Evolutionary conservation across 352 stramenopile genomes (phyloP), one percentile per base, ranked within the genome.

Genomic region (Phytophthora idaei): DNA sequence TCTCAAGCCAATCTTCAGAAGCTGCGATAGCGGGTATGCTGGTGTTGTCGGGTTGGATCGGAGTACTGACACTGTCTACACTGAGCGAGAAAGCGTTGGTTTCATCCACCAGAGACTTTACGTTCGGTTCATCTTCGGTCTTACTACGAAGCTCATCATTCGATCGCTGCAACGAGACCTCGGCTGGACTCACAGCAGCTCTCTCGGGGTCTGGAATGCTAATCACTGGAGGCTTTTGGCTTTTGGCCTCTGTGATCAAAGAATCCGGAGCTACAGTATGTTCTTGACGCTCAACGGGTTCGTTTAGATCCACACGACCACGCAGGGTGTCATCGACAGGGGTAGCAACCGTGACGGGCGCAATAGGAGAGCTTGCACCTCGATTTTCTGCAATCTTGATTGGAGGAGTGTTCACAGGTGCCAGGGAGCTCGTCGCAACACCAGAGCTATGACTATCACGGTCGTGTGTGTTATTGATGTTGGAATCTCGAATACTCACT

Each of bases 381-480:
- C 56, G 36, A 34, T 64, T 61, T 32, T 75, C 62, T 61, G 58
- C 50, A 32, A 61, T 56, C 21, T 71, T 72, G 37, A 11, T 34
- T 29, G 53, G 28, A 55, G 12, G 21, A 31, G 8, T 47, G 21
- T 12, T 46, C 21, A 36, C 9, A 42, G 21, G n/a, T 51, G 11
- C 34, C 12, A n/a, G 17, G 17, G 32, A 61, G 4, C 2, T n/a
- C 15, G 37, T 27, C 8, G 6, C 27, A 55, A 27, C 25, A 57
- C 21, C 12, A 44, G 17, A 28, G 37, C 9, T 28, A 34, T 14
- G 1, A 44, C 6, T 37, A 42, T 60, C 54, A 15, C 14, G 59
- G 3, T 45, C 32, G 21, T 1, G 5, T 42, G 29, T 25, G 14
- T 27, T 10, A 27, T 50, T 46, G 5, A 48, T 12, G 5, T 50